These are phyloP conservation scores for Pythium myriotylum DNA, from an alignment of 352 stramenopile genomes.

Conservation along the genomic window DNA sequence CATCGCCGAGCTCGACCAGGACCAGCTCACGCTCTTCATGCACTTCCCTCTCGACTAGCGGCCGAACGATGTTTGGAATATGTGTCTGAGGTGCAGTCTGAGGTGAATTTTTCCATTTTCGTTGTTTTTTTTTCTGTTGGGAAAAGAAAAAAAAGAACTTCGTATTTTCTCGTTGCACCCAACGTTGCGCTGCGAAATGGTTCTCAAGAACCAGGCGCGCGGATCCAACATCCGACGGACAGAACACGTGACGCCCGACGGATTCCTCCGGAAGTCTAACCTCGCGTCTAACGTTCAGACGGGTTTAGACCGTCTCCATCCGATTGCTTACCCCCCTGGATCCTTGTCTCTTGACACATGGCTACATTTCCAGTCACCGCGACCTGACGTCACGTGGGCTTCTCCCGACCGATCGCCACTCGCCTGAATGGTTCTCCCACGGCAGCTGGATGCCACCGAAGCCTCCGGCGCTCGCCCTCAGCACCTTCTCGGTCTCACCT, in stretches of 20 bases:
- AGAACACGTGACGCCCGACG: neutral
- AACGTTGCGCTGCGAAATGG: too few relatives aligned
- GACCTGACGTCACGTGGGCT: neutral
- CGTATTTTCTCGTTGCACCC: too few relatives aligned
- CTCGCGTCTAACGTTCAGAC: too few relatives aligned
- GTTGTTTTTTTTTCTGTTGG: constrained; percentile 3
- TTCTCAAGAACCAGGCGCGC: too few relatives aligned
- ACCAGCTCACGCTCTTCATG: neutral
- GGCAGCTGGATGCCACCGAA: neutral
- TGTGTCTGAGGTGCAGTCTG: too few relatives aligned
- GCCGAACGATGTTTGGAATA: too few relatives aligned
- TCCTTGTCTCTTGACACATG: neutral
- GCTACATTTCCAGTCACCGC: too few relatives aligned
- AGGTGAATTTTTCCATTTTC: neutral
- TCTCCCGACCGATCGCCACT: neutral
- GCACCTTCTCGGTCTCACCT: too few relatives aligned
- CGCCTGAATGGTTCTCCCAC: neutral
- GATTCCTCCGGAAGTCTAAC: neutral
- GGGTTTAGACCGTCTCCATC: too few relatives aligned
- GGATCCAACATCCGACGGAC: neutral
- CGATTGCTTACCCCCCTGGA: too few relatives aligned
- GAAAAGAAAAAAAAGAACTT: too few relatives aligned
- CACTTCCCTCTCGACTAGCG: constrained; percentile 1
- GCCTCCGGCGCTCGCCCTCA: neutral
- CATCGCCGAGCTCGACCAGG: constrained; percentile 2